Evolutionary conservation across 2,329 filamentous ascomycete genomes (phyloP), one percentile per base, ranked within the genome.

Genomic region (Coniella lustricola): DNA sequence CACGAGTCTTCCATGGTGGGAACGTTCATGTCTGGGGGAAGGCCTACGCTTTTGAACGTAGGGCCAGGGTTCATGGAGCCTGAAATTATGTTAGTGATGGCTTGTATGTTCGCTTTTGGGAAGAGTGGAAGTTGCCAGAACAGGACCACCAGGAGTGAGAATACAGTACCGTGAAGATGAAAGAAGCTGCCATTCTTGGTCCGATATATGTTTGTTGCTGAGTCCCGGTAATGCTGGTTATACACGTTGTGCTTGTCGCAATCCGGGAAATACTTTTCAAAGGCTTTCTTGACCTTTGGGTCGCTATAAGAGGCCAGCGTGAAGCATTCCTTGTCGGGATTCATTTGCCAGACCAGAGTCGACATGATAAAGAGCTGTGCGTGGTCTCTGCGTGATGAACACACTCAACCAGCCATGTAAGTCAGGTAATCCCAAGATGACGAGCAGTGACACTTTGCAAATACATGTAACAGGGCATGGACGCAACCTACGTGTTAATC

Each of bases 401-500:
- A 18, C 33, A 5, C 7, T 22, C 14, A 10, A 18, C n/a, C n/a
- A n/a, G n/a, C n/a, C n/a, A n/a, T n/a, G n/a, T n/a, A n/a, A n/a
- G n/a, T n/a, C n/a, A n/a, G n/a, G n/a, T n/a, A n/a, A n/a, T n/a
- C n/a, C n/a, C n/a, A n/a, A n/a, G n/a, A n/a, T n/a, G n/a, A n/a
- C n/a, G n/a, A n/a, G n/a, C n/a, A n/a, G n/a, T n/a, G n/a, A n/a
- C n/a, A n/a, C n/a, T n/a, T n/a, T n/a, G n/a, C n/a, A n/a, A n/a
- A n/a, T n/a, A n/a, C n/a, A n/a, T n/a, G n/a, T n/a, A n/a, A n/a
- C n/a, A n/a, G n/a, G n/a, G n/a, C n/a, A n/a, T n/a, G n/a, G n/a
- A n/a, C n/a, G n/a, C n/a, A n/a, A 25, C 38, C n/a, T 35, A 48
- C 46, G 72, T 75, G 51, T 76, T 69, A 49, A 77, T 75, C 1